A percentile compares a stretch with the other conserved stretches of the same genome.
Conservation (phyloP, 331 rosid genomes). For the Erythrophleum ivorense region DNA sequence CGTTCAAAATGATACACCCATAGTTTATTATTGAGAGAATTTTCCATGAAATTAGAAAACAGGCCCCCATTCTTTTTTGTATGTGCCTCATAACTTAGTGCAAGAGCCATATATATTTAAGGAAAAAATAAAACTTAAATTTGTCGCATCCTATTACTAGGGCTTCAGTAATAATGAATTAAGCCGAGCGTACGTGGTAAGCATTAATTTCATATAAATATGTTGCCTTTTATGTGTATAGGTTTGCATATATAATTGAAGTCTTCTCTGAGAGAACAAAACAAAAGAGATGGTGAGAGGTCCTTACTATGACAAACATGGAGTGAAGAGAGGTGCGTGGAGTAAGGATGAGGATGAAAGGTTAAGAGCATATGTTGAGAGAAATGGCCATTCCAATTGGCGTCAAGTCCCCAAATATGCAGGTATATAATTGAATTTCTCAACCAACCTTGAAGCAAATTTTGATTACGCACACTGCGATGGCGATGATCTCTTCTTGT, state of each 20-base stretch:
- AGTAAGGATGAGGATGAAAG: slow-evolving; percentile 66
- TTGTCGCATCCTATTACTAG: neutral
- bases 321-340: slow-evolving; percentile 83
- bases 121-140: no score
- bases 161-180: neutral
- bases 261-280: slow-evolving; percentile 18
- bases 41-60: neutral
- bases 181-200: neutral
- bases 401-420: slow-evolving; percentile 68
- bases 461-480: neutral
- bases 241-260: neutral
- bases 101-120: neutral
- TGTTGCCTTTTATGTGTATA: no score
- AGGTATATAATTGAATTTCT: slow-evolving; percentile 39
- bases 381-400: slow-evolving; percentile 69
- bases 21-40: neutral
- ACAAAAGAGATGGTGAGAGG: slow-evolving; percentile 66
- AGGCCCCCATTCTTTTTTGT: neutral
- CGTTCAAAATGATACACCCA: neutral
- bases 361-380: slow-evolving; percentile 57
- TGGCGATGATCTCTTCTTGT: neutral
- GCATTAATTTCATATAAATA: neutral
- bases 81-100: no score
- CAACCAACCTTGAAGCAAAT: neutral
- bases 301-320: slow-evolving; percentile 65